These are phyloP conservation scores for Panellus pusillus DNA, from an alignment of 768 basidiomycete species.

Conservation along the genomic window DNA sequence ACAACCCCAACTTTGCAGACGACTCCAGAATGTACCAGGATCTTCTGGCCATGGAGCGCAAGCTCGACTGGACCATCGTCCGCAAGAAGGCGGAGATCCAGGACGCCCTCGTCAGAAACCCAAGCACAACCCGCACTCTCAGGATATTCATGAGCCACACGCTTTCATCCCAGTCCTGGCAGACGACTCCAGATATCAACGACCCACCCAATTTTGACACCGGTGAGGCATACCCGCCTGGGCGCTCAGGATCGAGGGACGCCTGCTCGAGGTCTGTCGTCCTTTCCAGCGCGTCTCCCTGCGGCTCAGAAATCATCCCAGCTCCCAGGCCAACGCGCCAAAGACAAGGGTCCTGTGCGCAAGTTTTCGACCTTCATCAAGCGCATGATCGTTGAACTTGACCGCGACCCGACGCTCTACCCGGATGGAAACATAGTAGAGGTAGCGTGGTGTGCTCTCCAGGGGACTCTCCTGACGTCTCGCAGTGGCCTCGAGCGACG, in stretches of 20 bases:
- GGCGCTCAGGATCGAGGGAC: constrained; percentile 84
- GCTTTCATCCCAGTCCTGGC: constrained; percentile 84
- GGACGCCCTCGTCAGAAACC: constrained; percentile 76
- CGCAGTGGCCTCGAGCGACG: constrained; percentile 63
- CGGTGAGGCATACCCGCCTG: constrained; percentile 87
- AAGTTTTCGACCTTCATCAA: constrained; percentile 89
- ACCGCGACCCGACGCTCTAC: constrained; percentile 78
- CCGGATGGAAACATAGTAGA: constrained; percentile 89
- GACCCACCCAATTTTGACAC: constrained; percentile 64
- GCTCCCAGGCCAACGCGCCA: constrained; percentile 60
- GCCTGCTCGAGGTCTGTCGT: constrained; percentile 70
- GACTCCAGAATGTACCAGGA: constrained; percentile 88
- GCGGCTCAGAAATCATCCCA: constrained; percentile 24
- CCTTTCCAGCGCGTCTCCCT: not conserved
- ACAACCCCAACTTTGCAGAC: constrained; percentile 71
- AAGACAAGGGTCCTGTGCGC: constrained; percentile 60
- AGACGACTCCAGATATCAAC: constrained; percentile 52
- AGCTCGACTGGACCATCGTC: constrained; percentile 93
- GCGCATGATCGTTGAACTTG: constrained; percentile 82
- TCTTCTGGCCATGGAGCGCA: constrained; percentile 84
- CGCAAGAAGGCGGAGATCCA: constrained; percentile 89
- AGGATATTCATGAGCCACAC: constrained; percentile 89
- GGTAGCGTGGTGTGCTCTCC: constrained; percentile 42
- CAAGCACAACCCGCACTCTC: constrained; percentile 82
- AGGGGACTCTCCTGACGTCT: not conserved